A percentile compares a stretch with the other conserved stretches of the same genome.
Evolutionary conservation across 2,329 filamentous ascomycete species (phyloP).

Genomic region (Cladosporium colombiae): DNA sequence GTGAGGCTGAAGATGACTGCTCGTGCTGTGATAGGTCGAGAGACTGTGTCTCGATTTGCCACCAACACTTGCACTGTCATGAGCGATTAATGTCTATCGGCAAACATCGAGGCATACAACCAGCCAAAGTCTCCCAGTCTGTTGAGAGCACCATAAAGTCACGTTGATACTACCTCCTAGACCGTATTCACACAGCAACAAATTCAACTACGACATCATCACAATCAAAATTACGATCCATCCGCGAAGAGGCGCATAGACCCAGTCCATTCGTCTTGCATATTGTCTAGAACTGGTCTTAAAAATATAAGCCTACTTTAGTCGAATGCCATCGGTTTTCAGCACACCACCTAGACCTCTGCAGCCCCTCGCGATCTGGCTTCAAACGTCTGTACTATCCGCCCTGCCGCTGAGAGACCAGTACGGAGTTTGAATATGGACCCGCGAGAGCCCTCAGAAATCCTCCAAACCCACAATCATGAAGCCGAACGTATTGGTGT

Average conservation of each 20-base stretch:
- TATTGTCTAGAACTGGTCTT: not conserved
- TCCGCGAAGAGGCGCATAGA: not conserved
- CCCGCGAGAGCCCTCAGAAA: not conserved
- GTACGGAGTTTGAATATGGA: too few relatives aligned
- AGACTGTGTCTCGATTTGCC: not conserved
- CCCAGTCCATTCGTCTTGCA: not conserved
- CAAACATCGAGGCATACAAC: too few relatives aligned
- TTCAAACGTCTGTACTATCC: too few relatives aligned
- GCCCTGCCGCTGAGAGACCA: too few relatives aligned
- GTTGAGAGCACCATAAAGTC: not conserved
- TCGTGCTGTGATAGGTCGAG: not conserved
- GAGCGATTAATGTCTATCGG: not conserved
- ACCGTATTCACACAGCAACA: too few relatives aligned
- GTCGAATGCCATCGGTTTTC: too few relatives aligned
- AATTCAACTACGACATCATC: too few relatives aligned
- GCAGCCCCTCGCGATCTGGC: too few relatives aligned
- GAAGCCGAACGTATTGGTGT: not conserved
- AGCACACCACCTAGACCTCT: too few relatives aligned
- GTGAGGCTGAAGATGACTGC: slow-evolving; percentile 11
- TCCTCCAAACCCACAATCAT: not conserved
- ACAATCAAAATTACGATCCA: not conserved
- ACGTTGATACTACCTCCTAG: too few relatives aligned
- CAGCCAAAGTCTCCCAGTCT: too few relatives aligned
- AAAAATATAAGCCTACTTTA: not conserved
- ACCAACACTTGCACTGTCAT: not conserved